Evolutionary conservation across 2,329 filamentous ascomycete species (phyloP).

Genomic region (Fusarium sp.): DNA sequence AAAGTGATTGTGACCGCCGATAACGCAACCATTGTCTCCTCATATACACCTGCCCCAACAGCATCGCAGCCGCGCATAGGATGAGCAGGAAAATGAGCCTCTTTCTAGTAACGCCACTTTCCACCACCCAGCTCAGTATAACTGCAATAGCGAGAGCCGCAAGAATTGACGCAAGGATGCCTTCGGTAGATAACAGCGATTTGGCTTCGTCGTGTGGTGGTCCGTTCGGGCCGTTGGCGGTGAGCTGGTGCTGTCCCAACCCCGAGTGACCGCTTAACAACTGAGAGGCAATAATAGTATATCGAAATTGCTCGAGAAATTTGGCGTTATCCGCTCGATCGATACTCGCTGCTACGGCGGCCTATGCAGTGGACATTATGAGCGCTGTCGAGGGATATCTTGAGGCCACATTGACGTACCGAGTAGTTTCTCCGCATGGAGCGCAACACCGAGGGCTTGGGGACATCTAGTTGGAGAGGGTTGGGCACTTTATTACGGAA

Average conservation of each 20-base stretch:
- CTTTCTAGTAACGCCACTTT: conserved; percentile 64
- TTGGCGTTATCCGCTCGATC: conserved; percentile 80
- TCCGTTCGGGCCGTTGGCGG: conserved; percentile 26
- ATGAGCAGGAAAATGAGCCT: conserved; percentile 59
- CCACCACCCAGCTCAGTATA: conserved; percentile 73
- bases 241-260: conserved; percentile 45
- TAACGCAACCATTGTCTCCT: conserved; percentile 83
- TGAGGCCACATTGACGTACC: conserved; percentile 49
- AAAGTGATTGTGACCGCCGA: conserved; percentile 75
- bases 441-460: conserved; percentile 50
- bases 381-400: conserved; percentile 3
- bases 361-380: conserved; percentile 53
- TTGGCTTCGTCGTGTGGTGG: conserved; percentile 34
- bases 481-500: conserved; percentile 59
- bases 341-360: conserved; percentile 73
- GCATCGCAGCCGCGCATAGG: conserved; percentile 62
- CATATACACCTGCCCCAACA: conserved; percentile 71
- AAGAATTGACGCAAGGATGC: conserved; percentile 57
- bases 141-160: conserved; percentile 71
- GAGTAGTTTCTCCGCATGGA: conserved; percentile 60
- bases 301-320: conserved; percentile 92
- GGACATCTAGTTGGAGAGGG: conserved; percentile 54
- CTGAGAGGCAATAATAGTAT: conserved; percentile 90
- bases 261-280: conserved; percentile 76
- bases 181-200: conserved; percentile 53